A percentile compares a stretch with the other conserved stretches of the same genome.
Evolutionary conservation across 2,329 filamentous ascomycete species (phyloP).

Genomic region (Xylaria sp.): DNA sequence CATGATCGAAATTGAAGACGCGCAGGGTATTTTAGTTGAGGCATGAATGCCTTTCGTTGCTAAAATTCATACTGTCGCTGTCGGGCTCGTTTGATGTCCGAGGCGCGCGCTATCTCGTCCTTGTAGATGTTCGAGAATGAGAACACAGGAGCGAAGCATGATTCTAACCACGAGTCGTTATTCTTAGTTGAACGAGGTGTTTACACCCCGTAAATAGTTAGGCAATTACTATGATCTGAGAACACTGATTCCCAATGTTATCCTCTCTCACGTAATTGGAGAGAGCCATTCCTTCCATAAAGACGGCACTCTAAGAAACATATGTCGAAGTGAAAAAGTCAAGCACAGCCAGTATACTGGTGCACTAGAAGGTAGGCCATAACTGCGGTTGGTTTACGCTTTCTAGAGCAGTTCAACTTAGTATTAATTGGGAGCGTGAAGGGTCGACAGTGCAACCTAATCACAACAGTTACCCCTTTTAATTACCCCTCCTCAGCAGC

Average conservation of each 20-base stretch:
- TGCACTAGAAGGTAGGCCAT: too few relatives aligned
- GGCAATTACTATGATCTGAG: not conserved
- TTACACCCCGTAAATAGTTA: not conserved
- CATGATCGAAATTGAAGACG: not conserved
- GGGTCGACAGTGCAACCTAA: too few relatives aligned
- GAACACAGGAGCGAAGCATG: not conserved
- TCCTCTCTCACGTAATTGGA: not conserved
- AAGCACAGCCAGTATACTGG: too few relatives aligned
- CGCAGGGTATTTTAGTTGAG: not conserved
- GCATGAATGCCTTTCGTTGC: not conserved
- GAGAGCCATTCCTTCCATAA: too few relatives aligned
- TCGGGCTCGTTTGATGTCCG: constrained; percentile 32
- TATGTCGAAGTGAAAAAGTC: too few relatives aligned
- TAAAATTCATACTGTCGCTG: not conserved
- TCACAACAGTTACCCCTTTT: too few relatives aligned
- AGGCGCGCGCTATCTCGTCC: not conserved
- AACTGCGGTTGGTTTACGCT: too few relatives aligned
- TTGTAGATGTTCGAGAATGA: not conserved
- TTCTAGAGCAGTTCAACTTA: too few relatives aligned
- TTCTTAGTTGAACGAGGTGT: not conserved
- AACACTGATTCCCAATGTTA: not conserved
- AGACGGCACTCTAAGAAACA: too few relatives aligned
- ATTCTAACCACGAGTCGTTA: too few relatives aligned
- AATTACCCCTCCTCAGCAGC: too few relatives aligned
- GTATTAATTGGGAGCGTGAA: too few relatives aligned